Conservation (phyloP, 148 eudicot genomes). For the Diospyros kaki region DNA sequence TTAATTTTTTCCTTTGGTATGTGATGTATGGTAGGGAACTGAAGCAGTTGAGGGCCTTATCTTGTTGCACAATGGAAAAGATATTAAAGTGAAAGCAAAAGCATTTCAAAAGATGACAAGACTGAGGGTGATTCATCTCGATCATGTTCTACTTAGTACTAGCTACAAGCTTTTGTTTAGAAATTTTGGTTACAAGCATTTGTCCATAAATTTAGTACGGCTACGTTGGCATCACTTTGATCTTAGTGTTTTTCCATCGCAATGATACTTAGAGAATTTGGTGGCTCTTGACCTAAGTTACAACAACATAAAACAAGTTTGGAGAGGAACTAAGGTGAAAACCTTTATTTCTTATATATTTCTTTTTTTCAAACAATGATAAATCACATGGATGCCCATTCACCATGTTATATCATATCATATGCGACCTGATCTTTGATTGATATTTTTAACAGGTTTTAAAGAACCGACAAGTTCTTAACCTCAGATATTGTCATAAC, state of each 20-base stretch:
- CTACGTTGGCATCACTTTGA: neutral
- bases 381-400: no score
- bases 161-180: neutral
- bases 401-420: no score
- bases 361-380: no score
- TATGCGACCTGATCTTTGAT: no score
- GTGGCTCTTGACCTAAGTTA: neutral
- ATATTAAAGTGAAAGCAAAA: neutral
- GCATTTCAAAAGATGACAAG: neutral
- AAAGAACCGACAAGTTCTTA: no score
- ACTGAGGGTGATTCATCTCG: neutral
- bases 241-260: neutral
- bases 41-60: neutral
- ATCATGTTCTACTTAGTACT: neutral
- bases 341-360: no score
- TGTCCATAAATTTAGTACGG: neutral
- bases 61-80: neutral
- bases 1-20: neutral
- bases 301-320: neutral
- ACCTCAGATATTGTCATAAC: no score
- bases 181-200: neutral
- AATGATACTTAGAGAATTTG: neutral
- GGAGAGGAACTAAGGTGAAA: neutral
- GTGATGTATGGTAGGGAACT: neutral
- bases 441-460: no score